These are phyloP conservation scores for Stephania japonica DNA, from an alignment of 164 flowering plant species.

Conservation along the genomic window DNA sequence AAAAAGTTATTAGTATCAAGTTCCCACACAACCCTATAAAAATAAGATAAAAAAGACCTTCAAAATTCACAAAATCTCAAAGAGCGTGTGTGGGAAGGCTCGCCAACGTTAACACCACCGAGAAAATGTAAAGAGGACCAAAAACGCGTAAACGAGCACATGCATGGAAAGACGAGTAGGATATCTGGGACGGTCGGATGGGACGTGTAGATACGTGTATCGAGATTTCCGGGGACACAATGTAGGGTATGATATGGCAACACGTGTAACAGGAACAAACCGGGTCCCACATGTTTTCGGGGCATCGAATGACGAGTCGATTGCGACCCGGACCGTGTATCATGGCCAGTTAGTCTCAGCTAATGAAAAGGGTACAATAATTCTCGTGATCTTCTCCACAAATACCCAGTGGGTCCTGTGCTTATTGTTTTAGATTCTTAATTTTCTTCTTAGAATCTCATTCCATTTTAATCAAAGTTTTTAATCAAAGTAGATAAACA, in stretches of 20 bases:
- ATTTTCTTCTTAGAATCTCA: no score
- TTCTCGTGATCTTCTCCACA: conserved; percentile 6
- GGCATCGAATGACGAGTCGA: conserved; percentile 17
- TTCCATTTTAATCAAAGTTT: no score
- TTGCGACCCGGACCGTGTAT: conserved; percentile 25
- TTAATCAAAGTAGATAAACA: no score
- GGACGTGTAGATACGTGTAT: not conserved
- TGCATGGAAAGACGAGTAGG: not conserved
- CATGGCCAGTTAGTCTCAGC: conserved; percentile 12
- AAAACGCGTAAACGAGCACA: conserved; percentile 21
- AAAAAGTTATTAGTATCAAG: not conserved
- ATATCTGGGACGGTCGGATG: not conserved
- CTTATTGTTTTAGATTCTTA: no score
- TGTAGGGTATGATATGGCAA: not conserved
- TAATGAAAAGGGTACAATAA: not conserved
- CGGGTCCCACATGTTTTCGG: not conserved
- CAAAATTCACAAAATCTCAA: conserved; percentile 10
- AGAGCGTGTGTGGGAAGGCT: conserved; percentile 20
- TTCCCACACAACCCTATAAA: not conserved
- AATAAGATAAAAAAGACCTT: not conserved
- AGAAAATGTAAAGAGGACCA: conserved; percentile 7
- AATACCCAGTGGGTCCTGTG: not conserved
- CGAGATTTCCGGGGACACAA: not conserved
- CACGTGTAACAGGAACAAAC: not conserved
- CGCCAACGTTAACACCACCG: not conserved